A percentile compares a stretch with the other conserved stretches of the same genome.
Conservation (phyloP, 345 rosid genomes). For the Microcos paniculata region DNA sequence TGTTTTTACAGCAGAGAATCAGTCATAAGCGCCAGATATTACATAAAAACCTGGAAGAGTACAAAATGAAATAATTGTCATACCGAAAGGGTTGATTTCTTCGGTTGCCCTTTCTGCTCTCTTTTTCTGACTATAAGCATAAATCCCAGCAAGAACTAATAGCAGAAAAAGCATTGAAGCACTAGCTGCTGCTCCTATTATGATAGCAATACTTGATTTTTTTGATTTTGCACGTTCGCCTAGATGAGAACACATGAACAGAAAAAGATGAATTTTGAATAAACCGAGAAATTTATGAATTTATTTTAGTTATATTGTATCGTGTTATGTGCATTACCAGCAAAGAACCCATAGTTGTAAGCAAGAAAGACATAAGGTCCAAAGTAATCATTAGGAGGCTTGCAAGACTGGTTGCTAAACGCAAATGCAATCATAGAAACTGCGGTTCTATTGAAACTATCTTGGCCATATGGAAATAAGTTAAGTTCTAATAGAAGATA, state of each 20-base stretch:
- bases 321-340: slow-evolving; percentile 37
- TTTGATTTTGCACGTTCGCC: slow-evolving; percentile 23
- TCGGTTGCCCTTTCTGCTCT: slow-evolving; percentile 65
- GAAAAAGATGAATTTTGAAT: slow-evolving; percentile 5
- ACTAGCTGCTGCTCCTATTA: slow-evolving; percentile 73
- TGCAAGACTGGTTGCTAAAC: slow-evolving; percentile 60
- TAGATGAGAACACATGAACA: slow-evolving; percentile 5
- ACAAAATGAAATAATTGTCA: background rate
- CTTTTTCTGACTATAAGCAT: slow-evolving; percentile 67
- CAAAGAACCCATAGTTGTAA: slow-evolving; percentile 33
- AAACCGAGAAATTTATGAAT: slow-evolving; percentile 1
- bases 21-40: background rate
- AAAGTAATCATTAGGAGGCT: slow-evolving; percentile 45
- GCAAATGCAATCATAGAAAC: slow-evolving; percentile 43
- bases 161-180: slow-evolving; percentile 48
- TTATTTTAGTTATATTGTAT: slow-evolving; percentile 5
- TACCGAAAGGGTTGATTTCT: slow-evolving; percentile 76
- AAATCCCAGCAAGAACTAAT: slow-evolving; percentile 59
- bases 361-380: slow-evolving; percentile 67
- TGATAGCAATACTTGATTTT: slow-evolving; percentile 41
- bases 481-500: slow-evolving; percentile 46
- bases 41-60: background rate
- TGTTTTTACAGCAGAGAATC: slow-evolving; percentile 16
- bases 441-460: slow-evolving; percentile 47
- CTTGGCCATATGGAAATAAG: slow-evolving; percentile 53